A percentile compares a stretch with the other conserved stretches of the same genome.
Evolutionary conservation across 116 monocot species (phyloP).

Genomic region (Cymodocea nodosa): DNA sequence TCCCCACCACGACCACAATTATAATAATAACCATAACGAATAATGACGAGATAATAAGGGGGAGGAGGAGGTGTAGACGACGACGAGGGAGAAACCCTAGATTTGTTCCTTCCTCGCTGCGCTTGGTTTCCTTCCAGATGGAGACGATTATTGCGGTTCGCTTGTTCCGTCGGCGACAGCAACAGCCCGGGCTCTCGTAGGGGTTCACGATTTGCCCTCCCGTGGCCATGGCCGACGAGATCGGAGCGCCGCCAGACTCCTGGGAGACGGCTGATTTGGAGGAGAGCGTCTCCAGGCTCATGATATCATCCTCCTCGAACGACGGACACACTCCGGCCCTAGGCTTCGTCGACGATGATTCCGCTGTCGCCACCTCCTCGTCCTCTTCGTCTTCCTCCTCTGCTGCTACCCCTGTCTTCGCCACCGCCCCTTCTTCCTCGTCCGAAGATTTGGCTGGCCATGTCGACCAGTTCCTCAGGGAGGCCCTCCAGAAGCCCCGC

Average conservation of each 20-base stretch:
- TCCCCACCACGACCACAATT: too few relatives aligned
- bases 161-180: too few relatives aligned
- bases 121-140: neutral
- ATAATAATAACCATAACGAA: too few relatives aligned
- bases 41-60: too few relatives aligned
- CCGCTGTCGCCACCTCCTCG: neutral
- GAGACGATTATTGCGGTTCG: too few relatives aligned
- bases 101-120: neutral
- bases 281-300: slow-evolving; percentile 39
- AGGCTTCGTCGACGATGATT: slow-evolving; percentile 15
- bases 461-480: slow-evolving; percentile 79
- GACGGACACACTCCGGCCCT: slow-evolving; percentile 6
- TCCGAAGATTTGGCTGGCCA: slow-evolving; percentile 32
- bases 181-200: too few relatives aligned
- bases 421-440: slow-evolving; percentile 4
- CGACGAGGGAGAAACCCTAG: neutral
- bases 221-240: slow-evolving; percentile 2
- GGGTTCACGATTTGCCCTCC: neutral
- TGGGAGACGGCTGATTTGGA: slow-evolving; percentile 90
- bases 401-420: neutral
- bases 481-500: slow-evolving; percentile 85
- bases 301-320: slow-evolving; percentile 21
- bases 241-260: slow-evolving; percentile 46
- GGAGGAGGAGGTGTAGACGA: too few relatives aligned
- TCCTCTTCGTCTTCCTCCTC: neutral